Conservation (phyloP, 2,329 filamentous ascomycete genomes). For the Cercospora sp. region DNA sequence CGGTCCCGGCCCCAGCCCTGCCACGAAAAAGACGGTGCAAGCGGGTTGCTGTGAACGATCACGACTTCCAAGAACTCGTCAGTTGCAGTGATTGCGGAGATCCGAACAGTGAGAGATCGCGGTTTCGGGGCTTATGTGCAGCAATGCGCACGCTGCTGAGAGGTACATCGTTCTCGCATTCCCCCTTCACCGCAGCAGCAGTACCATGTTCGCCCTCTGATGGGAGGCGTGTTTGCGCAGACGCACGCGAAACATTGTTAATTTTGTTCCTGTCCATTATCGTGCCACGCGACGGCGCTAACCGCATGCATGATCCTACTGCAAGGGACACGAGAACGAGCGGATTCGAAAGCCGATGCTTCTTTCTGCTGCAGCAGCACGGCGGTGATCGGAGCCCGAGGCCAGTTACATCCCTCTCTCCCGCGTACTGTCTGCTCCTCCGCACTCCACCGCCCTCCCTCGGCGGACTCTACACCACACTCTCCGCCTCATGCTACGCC, state of each 20-base stretch:
- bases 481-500: neutral
- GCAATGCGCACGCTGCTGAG: neutral
- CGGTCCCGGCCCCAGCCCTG: neutral
- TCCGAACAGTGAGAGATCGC: neutral
- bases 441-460: neutral
- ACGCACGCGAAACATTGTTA: constrained; percentile 5
- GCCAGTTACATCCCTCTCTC: neutral
- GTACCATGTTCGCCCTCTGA: neutral
- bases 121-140: neutral
- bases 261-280: constrained; percentile 11
- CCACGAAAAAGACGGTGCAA: neutral
- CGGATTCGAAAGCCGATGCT: neutral
- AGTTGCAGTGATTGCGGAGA: neutral
- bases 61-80: neutral
- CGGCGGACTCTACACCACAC: neutral
- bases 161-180: constrained; percentile 1
- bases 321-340: constrained; percentile 15
- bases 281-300: constrained; percentile 1
- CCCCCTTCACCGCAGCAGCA: neutral
- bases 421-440: neutral
- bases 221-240: neutral
- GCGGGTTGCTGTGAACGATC: neutral
- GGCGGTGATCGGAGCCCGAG: constrained; percentile 1
- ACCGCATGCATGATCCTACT: neutral
- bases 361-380: neutral